Evolutionary conservation across 305 asterid genomes (phyloP).

Genomic region (Fraxinus greggii): DNA sequence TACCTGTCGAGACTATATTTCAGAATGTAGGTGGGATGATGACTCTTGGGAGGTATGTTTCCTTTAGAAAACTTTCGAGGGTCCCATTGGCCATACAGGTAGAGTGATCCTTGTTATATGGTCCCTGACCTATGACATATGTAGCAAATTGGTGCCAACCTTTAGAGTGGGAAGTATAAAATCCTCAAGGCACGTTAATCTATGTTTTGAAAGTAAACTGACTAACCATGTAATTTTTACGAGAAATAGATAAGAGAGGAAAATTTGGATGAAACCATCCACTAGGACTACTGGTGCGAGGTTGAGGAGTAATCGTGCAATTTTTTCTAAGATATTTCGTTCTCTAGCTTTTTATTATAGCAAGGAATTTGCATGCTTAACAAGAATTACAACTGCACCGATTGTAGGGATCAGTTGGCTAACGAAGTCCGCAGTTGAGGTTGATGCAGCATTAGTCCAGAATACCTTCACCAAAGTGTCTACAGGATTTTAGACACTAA

Average conservation of each 20-base stretch:
- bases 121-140: background rate
- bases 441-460: conserved; percentile 72
- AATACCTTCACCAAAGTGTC: conserved; percentile 47
- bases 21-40: conserved; percentile 89
- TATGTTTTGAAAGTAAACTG: background rate
- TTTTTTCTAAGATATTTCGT: background rate
- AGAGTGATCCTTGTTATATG: conserved; percentile 16
- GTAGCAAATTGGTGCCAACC: background rate
- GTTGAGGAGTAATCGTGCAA: background rate
- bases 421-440: conserved; percentile 68
- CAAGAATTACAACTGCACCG: conserved; percentile 84
- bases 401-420: conserved; percentile 77
- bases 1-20: background rate
- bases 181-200: background rate
- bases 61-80: conserved; percentile 70
- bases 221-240: background rate
- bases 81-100: conserved; percentile 89
- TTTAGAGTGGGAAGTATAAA: background rate
- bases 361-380: conserved; percentile 77
- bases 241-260: background rate
- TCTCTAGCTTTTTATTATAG: conserved; percentile 39
- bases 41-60: conserved; percentile 83
- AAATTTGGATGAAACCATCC: background rate
- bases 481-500: conserved; percentile 30
- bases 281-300: background rate